phyloP scores from a whole-genome alignment of 768 basidiomycete genomes.

The Neoboletus magnificus region DNA sequence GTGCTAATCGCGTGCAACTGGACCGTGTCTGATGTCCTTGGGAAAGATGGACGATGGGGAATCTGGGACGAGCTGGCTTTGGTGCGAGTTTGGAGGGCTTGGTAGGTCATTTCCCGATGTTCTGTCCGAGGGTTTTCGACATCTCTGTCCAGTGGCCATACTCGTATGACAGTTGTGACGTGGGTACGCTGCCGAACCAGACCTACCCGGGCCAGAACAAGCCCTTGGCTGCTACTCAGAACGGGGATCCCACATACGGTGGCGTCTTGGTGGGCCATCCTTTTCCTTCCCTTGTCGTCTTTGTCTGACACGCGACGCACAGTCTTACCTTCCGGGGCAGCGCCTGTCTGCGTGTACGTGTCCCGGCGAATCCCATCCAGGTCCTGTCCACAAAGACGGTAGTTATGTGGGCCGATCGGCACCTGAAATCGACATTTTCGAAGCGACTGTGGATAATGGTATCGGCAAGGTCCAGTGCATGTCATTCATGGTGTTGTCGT shows the following conservation, averaged over 20 bases:
- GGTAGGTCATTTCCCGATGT: constrained; percentile 38
- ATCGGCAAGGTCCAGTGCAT: constrained; percentile 33
- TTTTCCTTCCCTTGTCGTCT: not conserved
- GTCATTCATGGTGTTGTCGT: not conserved
- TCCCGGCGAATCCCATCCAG: constrained; percentile 54
- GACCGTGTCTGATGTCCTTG: constrained; percentile 5
- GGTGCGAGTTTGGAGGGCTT: constrained; percentile 60
- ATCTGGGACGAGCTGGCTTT: constrained; percentile 49
- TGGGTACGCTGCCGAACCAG: constrained; percentile 78
- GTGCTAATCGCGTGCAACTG: constrained; percentile 3
- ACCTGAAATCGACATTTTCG: constrained; percentile 61
- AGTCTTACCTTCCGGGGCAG: constrained; percentile 55
- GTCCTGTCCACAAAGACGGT: constrained; percentile 47
- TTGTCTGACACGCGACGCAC: constrained; percentile 1
- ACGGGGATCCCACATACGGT: constrained; percentile 36
- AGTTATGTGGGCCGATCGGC: constrained; percentile 50
- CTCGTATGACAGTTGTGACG: constrained; percentile 62
- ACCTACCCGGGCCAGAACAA: constrained; percentile 43
- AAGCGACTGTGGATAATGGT: constrained; percentile 38
- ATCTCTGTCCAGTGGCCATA: constrained; percentile 45
- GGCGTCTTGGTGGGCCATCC: constrained; percentile 21
- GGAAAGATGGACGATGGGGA: constrained; percentile 53
- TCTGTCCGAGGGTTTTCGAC: not conserved
- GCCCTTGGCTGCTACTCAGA: constrained; percentile 43
- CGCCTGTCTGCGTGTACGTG: constrained; percentile 59